These are phyloP conservation scores for Miscanthus lutarioriparius DNA, from an alignment of 176 grass and related monocot species.

Conservation along the genomic window DNA sequence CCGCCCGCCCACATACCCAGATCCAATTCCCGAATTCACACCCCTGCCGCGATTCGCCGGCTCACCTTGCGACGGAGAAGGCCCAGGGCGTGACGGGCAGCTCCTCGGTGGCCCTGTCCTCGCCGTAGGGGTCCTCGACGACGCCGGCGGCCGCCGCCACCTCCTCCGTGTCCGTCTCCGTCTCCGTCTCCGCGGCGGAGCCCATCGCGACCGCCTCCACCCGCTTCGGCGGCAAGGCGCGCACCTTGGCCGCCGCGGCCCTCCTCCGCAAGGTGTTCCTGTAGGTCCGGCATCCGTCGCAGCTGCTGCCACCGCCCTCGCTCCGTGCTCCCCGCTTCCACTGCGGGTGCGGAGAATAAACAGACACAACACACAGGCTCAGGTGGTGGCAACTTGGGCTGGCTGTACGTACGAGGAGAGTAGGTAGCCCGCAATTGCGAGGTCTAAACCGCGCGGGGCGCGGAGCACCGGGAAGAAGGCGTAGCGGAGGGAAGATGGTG, in stretches of 20 bases:
- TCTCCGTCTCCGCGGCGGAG: constrained; percentile 31
- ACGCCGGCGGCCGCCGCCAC: constrained; percentile 29
- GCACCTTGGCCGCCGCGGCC: constrained; percentile 37
- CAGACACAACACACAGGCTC: not conserved
- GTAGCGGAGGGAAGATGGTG: not conserved
- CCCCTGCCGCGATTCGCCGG: constrained; percentile 11
- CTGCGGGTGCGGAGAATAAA: constrained; percentile 17
- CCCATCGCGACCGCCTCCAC: constrained; percentile 46
- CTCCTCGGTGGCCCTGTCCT: constrained; percentile 69
- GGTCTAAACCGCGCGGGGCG: not conserved
- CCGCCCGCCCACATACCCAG: constrained; percentile 28
- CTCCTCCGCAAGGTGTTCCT: constrained; percentile 39
- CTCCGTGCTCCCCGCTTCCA: constrained; percentile 43
- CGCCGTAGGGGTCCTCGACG: constrained; percentile 53
- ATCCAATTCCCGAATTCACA: constrained; percentile 15
- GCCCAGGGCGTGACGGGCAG: constrained; percentile 80
- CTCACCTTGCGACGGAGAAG: constrained; percentile 90
- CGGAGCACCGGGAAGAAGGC: not conserved
- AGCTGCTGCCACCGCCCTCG: constrained; percentile 35
- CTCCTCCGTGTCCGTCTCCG: constrained; percentile 23
- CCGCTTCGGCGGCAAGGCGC: constrained; percentile 31
- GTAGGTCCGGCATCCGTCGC: constrained; percentile 34
- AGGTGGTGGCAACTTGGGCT: not conserved
- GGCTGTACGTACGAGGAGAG: not conserved
- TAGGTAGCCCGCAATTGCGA: constrained; percentile 4